Evolutionary conservation across 805 yeast species (phyloP).

Genomic region (Cyberlindnera nakhonratchasimensis): DNA sequence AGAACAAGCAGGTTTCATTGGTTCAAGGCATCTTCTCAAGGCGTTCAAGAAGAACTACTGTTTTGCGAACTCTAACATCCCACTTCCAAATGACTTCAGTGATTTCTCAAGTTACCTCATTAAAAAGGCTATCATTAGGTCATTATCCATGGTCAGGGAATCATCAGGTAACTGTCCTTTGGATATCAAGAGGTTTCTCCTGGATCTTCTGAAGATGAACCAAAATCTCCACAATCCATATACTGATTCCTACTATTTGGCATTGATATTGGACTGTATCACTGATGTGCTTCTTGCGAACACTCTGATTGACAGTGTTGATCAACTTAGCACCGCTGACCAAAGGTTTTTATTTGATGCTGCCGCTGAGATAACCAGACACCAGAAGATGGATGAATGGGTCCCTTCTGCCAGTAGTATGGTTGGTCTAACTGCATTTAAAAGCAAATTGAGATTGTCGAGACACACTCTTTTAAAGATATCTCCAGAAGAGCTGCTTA

Average conservation of each 20-base stretch:
- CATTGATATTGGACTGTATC: slow-evolving; percentile 53
- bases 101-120: slow-evolving; percentile 67
- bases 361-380: slow-evolving; percentile 65
- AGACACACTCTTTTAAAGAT: slow-evolving; percentile 50
- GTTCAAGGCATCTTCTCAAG: slow-evolving; percentile 65
- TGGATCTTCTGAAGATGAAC: slow-evolving; percentile 74
- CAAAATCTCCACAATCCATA: slow-evolving; percentile 79
- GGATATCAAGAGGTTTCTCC: slow-evolving; percentile 56
- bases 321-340: slow-evolving; percentile 27
- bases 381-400: slow-evolving; percentile 81
- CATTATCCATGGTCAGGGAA: slow-evolving; percentile 59
- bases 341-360: slow-evolving; percentile 43
- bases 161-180: slow-evolving; percentile 59
- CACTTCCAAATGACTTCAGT: slow-evolving; percentile 76
- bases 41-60: slow-evolving; percentile 72
- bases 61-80: slow-evolving; percentile 61
- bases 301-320: slow-evolving; percentile 14
- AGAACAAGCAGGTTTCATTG: slow-evolving; percentile 60
- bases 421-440: slow-evolving; percentile 53
- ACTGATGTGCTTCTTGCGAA: slow-evolving; percentile 37
- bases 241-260: slow-evolving; percentile 67
- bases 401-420: slow-evolving; percentile 65
- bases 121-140: slow-evolving; percentile 62
- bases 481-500: slow-evolving; percentile 51
- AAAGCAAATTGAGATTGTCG: slow-evolving; percentile 58